Percentiles rank a stretch among this genome's conserved stretches.
These are phyloP conservation scores for Rhynchospora breviuscula DNA, from an alignment of 176 grass and related monocot species.

Conservation along the genomic window DNA sequence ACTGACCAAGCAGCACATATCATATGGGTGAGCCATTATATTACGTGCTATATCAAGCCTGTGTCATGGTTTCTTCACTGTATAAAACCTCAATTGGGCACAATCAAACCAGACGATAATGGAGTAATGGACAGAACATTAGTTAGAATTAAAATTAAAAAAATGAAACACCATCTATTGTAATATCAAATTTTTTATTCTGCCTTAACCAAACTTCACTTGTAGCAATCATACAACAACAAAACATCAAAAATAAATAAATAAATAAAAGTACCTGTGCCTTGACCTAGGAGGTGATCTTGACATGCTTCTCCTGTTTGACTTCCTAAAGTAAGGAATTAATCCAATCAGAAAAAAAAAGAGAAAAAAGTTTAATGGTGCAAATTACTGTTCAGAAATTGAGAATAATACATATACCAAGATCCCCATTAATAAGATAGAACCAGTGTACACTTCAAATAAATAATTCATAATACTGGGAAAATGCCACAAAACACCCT, in stretches of 20 bases:
- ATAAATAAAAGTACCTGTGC: background rate
- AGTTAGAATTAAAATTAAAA: background rate
- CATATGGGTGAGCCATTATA: background rate
- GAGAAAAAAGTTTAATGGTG: background rate
- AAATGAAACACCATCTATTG: background rate
- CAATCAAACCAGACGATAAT: background rate
- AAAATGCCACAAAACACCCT: background rate
- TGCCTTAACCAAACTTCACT: background rate
- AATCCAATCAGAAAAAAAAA: background rate
- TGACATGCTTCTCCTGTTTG: constrained; percentile 17
- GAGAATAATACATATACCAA: background rate
- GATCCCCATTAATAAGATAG: background rate
- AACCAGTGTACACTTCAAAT: background rate
- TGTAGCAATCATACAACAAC: background rate
- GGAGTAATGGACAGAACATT: background rate
- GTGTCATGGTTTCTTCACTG: background rate
- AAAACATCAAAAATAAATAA: background rate
- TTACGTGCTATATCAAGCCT: background rate
- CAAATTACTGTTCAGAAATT: background rate
- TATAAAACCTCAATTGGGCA: background rate
- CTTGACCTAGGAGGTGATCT: constrained; percentile 23
- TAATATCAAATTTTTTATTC: background rate
- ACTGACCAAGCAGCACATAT: background rate
- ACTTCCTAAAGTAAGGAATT: constrained; percentile 2
- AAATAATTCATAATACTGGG: background rate